Base-by-base conservation (phyloP, 768 basidiomycete species). In the Psilocybe cubensis region DNA sequence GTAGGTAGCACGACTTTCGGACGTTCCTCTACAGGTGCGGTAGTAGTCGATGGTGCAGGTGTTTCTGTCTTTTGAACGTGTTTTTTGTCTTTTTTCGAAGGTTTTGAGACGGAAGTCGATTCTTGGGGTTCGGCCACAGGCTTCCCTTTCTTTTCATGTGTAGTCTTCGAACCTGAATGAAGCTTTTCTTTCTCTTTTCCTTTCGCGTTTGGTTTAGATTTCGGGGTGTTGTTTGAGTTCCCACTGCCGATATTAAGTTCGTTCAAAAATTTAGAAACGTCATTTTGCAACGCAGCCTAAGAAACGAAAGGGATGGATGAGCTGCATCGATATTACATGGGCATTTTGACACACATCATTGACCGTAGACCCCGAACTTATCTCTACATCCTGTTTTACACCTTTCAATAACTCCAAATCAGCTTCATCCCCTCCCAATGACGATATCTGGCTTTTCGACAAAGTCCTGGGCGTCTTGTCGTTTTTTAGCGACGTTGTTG, bases 231-330 rank as follows among this genome's bases (percentile, higher is more conserved):
- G 24, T 59, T 62, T 55, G 29, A 42, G 17, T 45, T n/a, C 21
- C 45, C 18, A 10, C 49, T 54, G 23, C 60, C 50, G 52, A 74
- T 63, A 44, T 76, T 74, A n/a, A 79, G 66, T 8, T 66, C 74
- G 54, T 78, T 77, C 46, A 82, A 66, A 63, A 80, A 81, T 60
- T 76, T 78, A 28, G 75, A 77, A 50, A 80, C 74, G 66, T 81
- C 83, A 52, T 76, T 76, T 21, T 75, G 63, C 14, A 83, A 72
- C 14, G 63, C 57, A 54, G 76, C 73, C 83, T 81, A 57, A 8
- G 38, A 2, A 4, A 41, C 17, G 38, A 48, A 48, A 57, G 0
- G 40, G 41, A 40, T 3, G 5, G 44, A 40, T 38, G 2, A 41
- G 47, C 45, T 55, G 40, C n/a, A n/a, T 14, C 43, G 10, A 42